Percentiles rank a stretch among this genome's conserved stretches.
phyloP scores from a whole-genome alignment of 2,329 filamentous ascomycete genomes.

The Chaetomiaceae sp. region DNA sequence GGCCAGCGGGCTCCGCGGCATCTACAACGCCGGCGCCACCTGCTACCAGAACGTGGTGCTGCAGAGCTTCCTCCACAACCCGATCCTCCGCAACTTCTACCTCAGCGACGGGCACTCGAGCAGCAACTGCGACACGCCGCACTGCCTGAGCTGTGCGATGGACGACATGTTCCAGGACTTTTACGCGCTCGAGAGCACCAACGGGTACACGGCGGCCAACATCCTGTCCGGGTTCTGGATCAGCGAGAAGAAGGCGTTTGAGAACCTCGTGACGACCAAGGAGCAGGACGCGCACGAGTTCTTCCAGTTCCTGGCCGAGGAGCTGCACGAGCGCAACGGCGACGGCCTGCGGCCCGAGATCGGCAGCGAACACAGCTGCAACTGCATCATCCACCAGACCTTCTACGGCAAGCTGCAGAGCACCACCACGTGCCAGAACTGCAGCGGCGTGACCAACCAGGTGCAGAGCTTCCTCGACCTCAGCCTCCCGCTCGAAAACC shows the following conservation, averaged over 20 bases:
- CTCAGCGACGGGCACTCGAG: constrained; percentile 83
- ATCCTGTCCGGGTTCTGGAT: constrained; percentile 90
- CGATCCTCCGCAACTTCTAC: constrained; percentile 85
- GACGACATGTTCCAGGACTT: constrained; percentile 71
- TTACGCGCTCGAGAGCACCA: constrained; percentile 69
- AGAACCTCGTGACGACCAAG: constrained; percentile 80
- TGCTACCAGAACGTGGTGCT: constrained; percentile 98
- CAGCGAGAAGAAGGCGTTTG: constrained; percentile 66
- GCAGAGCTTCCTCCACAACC: constrained; percentile 90
- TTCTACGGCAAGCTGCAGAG: constrained; percentile 91
- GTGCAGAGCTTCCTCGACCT: constrained; percentile 89
- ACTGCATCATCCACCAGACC: constrained; percentile 88
- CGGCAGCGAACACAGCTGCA: constrained; percentile 62
- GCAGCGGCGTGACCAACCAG: constrained; percentile 73
- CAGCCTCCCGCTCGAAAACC: constrained; percentile 75
- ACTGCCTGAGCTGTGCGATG: constrained; percentile 66
- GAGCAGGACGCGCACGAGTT: constrained; percentile 98
- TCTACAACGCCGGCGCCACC: constrained; percentile 97
- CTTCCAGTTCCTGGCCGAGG: constrained; percentile 91
- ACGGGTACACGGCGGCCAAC: constrained; percentile 84
- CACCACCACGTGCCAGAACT: constrained; percentile 86
- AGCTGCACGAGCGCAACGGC: constrained; percentile 78
- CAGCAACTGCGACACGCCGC: constrained; percentile 60
- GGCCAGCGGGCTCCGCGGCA: constrained; percentile 80
- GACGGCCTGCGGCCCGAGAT: constrained; percentile 59